Percentiles rank a stretch among this genome's conserved stretches.
Conservation (phyloP, 2,329 filamentous ascomycete genomes). For the Sporothrix humicola region DNA sequence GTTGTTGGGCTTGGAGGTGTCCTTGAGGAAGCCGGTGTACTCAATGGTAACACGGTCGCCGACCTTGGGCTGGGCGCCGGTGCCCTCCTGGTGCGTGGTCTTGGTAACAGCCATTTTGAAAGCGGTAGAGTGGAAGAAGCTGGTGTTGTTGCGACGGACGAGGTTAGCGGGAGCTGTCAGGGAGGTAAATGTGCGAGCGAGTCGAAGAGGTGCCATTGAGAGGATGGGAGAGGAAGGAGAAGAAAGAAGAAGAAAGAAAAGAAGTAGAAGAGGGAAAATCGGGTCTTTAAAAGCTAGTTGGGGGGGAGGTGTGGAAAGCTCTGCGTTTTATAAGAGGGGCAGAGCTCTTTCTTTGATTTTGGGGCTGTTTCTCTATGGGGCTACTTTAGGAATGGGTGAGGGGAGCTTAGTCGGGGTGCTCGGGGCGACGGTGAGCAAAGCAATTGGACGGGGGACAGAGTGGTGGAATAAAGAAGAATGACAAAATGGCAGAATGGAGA, state of each 20-base stretch:
- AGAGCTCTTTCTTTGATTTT: too few relatives aligned
- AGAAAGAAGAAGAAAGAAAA: background rate
- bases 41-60: constrained; percentile 83
- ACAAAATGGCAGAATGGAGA: background rate
- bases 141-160: constrained; percentile 26
- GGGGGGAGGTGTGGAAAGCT: constrained; percentile 12
- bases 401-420: constrained; percentile 23
- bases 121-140: constrained; percentile 34
- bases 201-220: constrained; percentile 32
- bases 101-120: constrained; percentile 76
- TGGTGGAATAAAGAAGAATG: background rate
- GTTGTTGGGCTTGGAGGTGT: constrained; percentile 62
- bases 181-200: constrained; percentile 29
- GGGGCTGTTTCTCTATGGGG: too few relatives aligned
- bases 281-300: background rate
- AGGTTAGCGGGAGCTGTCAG: constrained; percentile 33
- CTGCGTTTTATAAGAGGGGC: constrained; percentile 21
- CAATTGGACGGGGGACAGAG: background rate
- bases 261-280: background rate
- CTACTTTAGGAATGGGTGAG: background rate
- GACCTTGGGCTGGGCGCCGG: constrained; percentile 62
- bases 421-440: constrained; percentile 2
- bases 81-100: constrained; percentile 65
- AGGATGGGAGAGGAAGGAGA: background rate
- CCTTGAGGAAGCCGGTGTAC: constrained; percentile 88